phyloP scores from a whole-genome alignment of 768 basidiomycete genomes.

The Lactifluus subvellereus region DNA sequence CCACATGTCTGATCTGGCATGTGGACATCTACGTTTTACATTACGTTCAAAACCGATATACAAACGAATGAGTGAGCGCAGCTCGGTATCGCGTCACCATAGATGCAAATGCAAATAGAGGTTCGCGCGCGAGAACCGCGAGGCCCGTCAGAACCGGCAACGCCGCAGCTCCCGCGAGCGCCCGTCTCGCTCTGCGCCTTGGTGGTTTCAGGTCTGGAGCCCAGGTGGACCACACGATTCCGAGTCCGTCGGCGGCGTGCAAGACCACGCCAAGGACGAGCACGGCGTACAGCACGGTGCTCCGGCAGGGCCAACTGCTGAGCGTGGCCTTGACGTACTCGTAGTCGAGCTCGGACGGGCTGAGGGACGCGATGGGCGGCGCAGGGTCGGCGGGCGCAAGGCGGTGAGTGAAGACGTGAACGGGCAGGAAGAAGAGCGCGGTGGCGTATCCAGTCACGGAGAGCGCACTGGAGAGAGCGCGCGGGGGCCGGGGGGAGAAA shows the following conservation, averaged over 20 bases:
- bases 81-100: conserved; percentile 47
- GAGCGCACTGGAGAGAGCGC: conserved; percentile 40
- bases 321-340: conserved; percentile 77
- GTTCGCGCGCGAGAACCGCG: conserved; percentile 49
- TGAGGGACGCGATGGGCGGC: conserved; percentile 50
- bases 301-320: conserved; percentile 53
- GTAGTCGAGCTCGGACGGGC: conserved; percentile 74
- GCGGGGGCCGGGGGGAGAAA: conserved; percentile 36
- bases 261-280: conserved; percentile 50
- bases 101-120: conserved; percentile 49
- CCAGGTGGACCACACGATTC: conserved; percentile 49
- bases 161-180: conserved; percentile 36
- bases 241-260: conserved; percentile 59
- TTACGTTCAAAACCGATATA: conserved; percentile 40
- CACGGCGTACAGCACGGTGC: conserved; percentile 56
- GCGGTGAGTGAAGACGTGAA: conserved; percentile 69
- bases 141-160: conserved; percentile 55
- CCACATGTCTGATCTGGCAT: not conserved
- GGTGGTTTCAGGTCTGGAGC: conserved; percentile 30
- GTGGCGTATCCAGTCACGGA: conserved; percentile 59
- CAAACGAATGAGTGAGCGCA: conserved; percentile 40
- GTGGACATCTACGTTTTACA: not conserved
- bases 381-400: conserved; percentile 41
- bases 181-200: conserved; percentile 30
- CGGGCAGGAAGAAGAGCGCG: conserved; percentile 52